Evolutionary conservation across 768 basidiomycete species (phyloP), one percentile per base, ranked within the genome.

Genomic region (Serendipita sp.): DNA sequence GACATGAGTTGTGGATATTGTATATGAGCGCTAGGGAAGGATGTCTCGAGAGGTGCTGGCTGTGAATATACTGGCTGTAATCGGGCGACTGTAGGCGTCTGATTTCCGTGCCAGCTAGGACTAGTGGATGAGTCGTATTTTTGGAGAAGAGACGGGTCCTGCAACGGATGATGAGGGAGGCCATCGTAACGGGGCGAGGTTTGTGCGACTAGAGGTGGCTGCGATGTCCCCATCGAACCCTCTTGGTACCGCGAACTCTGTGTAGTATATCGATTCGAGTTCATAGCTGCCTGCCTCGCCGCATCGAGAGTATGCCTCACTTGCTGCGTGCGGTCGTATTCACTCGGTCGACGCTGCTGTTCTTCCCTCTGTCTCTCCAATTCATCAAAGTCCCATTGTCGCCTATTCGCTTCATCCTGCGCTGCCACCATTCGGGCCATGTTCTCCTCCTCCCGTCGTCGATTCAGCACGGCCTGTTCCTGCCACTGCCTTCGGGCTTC

Each of bases 1-100:
- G 85, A 83, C 89, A 91, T 91, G 38, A 90, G 80, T 15, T 81
- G 77, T 1, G 88, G 87, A 69, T 87, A 88, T 38, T 78, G 78
- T 64, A 85, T 74, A 18, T 76, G 3, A 78, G 76, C 15, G 84
- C 80, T n/a, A 82, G 78, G 3, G 85, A 82, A 35, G 88, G 85
- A 8, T 87, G 88, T 0, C 85, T 86, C 1, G 86, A 88, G 54
- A 85, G 76, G 41, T 85, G 85, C 34, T 41, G 36, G 54, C 56
- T 44, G 28, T 16, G 63, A 18, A 36, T 62, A 41, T 5, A 62
- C n/a, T 41, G 36, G 32, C 28, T 62, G 32, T 10, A 18, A 54
- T n/a, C 35, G 32, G 7, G 35, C 11, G n/a, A 35, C 56, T 8
- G 34, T 36, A n/a, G 56, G 56, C 4, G 56, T 60, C 16, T 60